Percentiles rank a stretch among this genome's conserved stretches.
phyloP scores from a whole-genome alignment of 2,329 filamentous ascomycete species.

The Colletotrichum orchidophilum region DNA sequence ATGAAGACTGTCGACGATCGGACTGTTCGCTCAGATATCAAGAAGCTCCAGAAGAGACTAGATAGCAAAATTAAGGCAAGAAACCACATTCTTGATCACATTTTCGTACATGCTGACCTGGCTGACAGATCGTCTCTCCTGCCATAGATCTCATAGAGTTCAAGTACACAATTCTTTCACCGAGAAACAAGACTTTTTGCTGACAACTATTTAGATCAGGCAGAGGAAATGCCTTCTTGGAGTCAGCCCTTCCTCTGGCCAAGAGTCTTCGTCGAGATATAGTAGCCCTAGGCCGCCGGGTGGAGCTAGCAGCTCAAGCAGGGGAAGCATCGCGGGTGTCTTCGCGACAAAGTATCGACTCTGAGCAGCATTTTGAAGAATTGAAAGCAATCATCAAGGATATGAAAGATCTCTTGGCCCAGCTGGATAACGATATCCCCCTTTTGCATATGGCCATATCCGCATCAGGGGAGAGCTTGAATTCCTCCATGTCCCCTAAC shows the following conservation, averaged over 20 bases:
- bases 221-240: conserved; percentile 69
- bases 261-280: conserved; percentile 87
- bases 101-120: background rate
- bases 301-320: conserved; percentile 74
- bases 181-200: background rate
- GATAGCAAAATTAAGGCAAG: conserved; percentile 85
- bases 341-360: conserved; percentile 54
- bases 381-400: conserved; percentile 76
- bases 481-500: conserved; percentile 79
- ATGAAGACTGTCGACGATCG: conserved; percentile 80
- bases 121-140: conserved; percentile 79
- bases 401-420: conserved; percentile 77
- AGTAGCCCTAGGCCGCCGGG: conserved; percentile 77
- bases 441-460: conserved; percentile 94
- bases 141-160: conserved; percentile 93
- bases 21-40: conserved; percentile 74
- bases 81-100: background rate
- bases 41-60: conserved; percentile 75
- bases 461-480: conserved; percentile 88
- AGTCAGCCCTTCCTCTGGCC: conserved; percentile 85
- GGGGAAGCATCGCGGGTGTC: conserved; percentile 61
- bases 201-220: conserved; percentile 53
- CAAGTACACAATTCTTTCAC: conserved; percentile 63
- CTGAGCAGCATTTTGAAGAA: conserved; percentile 68
- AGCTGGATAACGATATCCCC: conserved; percentile 91